Conservation (phyloP, 768 basidiomycete species). For the Saitozyma podzolica region DNA sequence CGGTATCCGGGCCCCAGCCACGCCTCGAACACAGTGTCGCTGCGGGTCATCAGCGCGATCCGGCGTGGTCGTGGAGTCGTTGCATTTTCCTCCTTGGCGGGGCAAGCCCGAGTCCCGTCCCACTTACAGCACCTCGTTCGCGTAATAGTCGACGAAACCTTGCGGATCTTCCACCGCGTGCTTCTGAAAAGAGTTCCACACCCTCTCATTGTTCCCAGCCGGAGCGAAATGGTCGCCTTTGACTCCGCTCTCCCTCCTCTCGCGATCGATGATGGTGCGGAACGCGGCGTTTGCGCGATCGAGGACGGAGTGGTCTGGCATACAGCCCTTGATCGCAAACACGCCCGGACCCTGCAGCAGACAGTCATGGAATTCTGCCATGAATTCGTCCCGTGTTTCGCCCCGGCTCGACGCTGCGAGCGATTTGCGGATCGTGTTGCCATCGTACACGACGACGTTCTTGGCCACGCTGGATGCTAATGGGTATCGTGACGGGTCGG, state of each 20-base stretch:
- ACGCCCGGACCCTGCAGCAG: constrained; percentile 19
- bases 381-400: not conserved
- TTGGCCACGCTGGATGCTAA: too few relatives aligned
- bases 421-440: too few relatives aligned
- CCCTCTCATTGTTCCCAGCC: too few relatives aligned
- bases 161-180: constrained; percentile 10
- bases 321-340: constrained; percentile 10
- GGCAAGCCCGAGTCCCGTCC: not conserved
- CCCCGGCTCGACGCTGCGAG: too few relatives aligned
- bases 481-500: too few relatives aligned
- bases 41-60: not conserved
- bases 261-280: not conserved
- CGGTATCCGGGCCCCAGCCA: constrained; percentile 27
- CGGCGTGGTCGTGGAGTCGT: not conserved
- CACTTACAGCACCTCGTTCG: constrained; percentile 9
- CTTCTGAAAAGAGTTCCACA: constrained; percentile 5
- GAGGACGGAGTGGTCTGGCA: constrained; percentile 2
- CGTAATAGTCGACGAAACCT: constrained; percentile 15
- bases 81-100: not conserved
- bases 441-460: too few relatives aligned
- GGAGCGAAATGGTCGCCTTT: constrained; percentile 2
- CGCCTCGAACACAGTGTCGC: constrained; percentile 10
- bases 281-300: not conserved
- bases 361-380: constrained; percentile 14
- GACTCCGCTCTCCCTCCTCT: not conserved